Conservation (phyloP, 2,329 filamentous ascomycete species). For the Clonostachys byssicola region DNA sequence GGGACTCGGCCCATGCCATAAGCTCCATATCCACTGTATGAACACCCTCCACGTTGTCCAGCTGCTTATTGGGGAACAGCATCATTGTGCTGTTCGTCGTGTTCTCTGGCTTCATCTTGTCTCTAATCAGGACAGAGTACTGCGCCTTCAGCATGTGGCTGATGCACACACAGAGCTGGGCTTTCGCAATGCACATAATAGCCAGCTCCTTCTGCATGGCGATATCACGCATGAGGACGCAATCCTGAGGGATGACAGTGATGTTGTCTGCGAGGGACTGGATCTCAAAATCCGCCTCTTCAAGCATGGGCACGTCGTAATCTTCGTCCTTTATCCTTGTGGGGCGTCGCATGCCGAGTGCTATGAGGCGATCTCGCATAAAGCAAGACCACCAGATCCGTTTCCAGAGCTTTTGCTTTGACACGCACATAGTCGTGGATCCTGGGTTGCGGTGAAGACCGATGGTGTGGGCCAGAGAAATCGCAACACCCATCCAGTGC, state of each 20-base stretch:
- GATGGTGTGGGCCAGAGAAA: slow-evolving; percentile 89
- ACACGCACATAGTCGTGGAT: slow-evolving; percentile 68
- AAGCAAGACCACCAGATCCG: slow-evolving; percentile 98
- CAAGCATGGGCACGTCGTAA: slow-evolving; percentile 89
- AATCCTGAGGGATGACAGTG: slow-evolving; percentile 64
- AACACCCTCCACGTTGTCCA: slow-evolving; percentile 78
- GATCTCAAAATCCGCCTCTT: slow-evolving; percentile 80
- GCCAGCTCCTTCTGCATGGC: slow-evolving; percentile 75
- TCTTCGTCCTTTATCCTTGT: slow-evolving; percentile 91
- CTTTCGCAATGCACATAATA: slow-evolving; percentile 86
- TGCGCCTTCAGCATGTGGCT: slow-evolving; percentile 86
- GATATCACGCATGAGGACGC: slow-evolving; percentile 65
- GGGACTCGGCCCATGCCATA: slow-evolving; percentile 68
- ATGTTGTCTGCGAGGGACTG: slow-evolving; percentile 63
- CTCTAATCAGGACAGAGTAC: slow-evolving; percentile 85
- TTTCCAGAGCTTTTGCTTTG: slow-evolving; percentile 83
- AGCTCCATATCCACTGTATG: slow-evolving; percentile 76
- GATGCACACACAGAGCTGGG: slow-evolving; percentile 84
- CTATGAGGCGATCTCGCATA: slow-evolving; percentile 89
- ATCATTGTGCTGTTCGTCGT: slow-evolving; percentile 80
- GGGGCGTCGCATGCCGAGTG: slow-evolving; percentile 87
- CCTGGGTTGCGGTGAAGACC: slow-evolving; percentile 82
- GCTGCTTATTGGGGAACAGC: slow-evolving; percentile 83
- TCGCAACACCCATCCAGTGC: slow-evolving; percentile 98
- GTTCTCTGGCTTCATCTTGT: slow-evolving; percentile 72